Percentiles rank a stretch among this genome's conserved stretches.
phyloP scores from a whole-genome alignment of 2,329 filamentous ascomycete species.

The Aspergillus fijiensis region DNA sequence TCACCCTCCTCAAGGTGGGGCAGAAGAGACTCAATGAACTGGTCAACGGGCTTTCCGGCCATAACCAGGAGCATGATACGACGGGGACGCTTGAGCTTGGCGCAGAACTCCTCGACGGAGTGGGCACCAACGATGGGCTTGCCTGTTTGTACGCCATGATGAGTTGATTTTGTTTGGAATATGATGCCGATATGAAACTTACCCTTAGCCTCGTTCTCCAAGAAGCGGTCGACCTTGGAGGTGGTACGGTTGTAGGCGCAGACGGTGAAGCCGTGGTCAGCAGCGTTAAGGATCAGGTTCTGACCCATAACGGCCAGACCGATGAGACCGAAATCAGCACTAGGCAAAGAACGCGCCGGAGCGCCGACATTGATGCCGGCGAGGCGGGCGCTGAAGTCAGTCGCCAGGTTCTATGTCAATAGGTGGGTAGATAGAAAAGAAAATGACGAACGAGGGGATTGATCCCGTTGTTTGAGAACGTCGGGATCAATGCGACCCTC shows the following conservation, averaged over 20 bases:
- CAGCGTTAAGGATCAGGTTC: slow-evolving; percentile 87
- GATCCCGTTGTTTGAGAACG: background rate
- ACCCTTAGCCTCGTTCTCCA: slow-evolving; percentile 86
- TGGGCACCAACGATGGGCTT: slow-evolving; percentile 94
- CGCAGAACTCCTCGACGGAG: slow-evolving; percentile 88
- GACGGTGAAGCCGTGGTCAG: slow-evolving; percentile 91
- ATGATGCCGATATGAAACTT: slow-evolving; percentile 21
- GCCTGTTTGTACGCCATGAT: slow-evolving; percentile 48
- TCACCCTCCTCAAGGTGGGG: slow-evolving; percentile 80
- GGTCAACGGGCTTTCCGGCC: slow-evolving; percentile 95
- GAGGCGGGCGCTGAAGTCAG: slow-evolving; percentile 68
- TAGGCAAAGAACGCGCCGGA: slow-evolving; percentile 54
- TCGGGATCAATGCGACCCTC: background rate
- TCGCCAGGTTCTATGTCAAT: slow-evolving; percentile 38
- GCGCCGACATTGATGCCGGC: slow-evolving; percentile 71
- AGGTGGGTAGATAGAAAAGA: slow-evolving; percentile 15
- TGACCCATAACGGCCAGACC: slow-evolving; percentile 88
- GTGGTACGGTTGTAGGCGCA: slow-evolving; percentile 98
- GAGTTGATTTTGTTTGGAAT: background rate
- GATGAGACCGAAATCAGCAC: slow-evolving; percentile 88
- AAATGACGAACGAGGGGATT: slow-evolving; percentile 6
- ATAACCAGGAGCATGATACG: slow-evolving; percentile 99
- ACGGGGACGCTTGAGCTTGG: slow-evolving; percentile 95
- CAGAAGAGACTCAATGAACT: slow-evolving; percentile 96
- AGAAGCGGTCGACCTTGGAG: slow-evolving; percentile 93